Evolutionary conservation across 768 basidiomycete species (phyloP).

Genomic region (Mycena indigotica): DNA sequence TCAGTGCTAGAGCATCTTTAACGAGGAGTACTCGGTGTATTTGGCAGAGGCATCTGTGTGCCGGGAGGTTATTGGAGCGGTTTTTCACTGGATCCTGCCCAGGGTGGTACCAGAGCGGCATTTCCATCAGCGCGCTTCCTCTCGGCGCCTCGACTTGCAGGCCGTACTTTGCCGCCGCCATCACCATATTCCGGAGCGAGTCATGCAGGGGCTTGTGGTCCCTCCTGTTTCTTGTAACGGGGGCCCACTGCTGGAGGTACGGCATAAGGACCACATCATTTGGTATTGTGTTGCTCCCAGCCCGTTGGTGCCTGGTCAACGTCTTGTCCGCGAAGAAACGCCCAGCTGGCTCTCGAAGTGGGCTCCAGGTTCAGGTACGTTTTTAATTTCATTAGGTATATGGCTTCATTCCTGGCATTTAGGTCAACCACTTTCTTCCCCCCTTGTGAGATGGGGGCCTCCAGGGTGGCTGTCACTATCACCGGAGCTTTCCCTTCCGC

Average conservation of each 20-base stretch:
- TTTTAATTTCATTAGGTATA: not conserved
- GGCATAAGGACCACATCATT: not conserved
- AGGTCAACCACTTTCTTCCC: not conserved
- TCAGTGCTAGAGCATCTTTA: not conserved
- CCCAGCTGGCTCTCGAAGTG: not conserved
- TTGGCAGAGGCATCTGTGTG: not conserved
- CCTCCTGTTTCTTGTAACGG: not conserved
- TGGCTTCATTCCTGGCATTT: not conserved
- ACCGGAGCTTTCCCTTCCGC: not conserved
- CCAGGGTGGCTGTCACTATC: not conserved
- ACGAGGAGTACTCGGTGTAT: not conserved
- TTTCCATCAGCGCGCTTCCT: not conserved
- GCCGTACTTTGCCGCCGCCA: not conserved
- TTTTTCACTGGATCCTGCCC: not conserved
- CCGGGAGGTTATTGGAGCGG: not conserved
- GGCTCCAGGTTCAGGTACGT: not conserved
- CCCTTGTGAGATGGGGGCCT: not conserved
- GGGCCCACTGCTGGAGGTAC: not conserved
- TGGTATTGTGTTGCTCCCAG: not conserved
- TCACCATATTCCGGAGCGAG: not conserved
- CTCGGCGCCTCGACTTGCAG: not conserved
- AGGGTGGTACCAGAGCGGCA: not conserved
- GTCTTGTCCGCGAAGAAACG: not conserved
- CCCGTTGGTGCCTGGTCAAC: not conserved
- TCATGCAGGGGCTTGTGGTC: not conserved